A percentile compares a stretch with the other conserved stretches of the same genome.
Evolutionary conservation across 768 basidiomycete species (phyloP).

Genomic region (Boletus barrowsii): DNA sequence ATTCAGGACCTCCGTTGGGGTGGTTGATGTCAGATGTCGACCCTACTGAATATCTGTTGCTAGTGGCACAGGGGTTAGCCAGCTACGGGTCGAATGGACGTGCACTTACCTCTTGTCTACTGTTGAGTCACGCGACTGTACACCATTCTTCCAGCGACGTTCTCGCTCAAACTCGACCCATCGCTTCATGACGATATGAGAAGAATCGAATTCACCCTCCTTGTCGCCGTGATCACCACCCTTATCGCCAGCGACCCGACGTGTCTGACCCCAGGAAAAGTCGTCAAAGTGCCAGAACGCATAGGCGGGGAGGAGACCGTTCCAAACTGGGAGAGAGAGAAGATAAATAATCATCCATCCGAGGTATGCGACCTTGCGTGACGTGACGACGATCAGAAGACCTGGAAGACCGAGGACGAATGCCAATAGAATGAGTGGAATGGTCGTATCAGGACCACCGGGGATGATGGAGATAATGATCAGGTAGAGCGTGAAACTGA

Average conservation of each 20-base stretch:
- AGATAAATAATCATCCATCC: constrained; percentile 98
- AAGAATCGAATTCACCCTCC: constrained; percentile 96
- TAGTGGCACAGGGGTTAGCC: constrained; percentile 30
- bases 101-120: constrained; percentile 63
- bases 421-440: constrained; percentile 89
- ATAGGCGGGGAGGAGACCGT: constrained; percentile 91
- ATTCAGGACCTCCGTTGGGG: constrained; percentile 49
- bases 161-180: constrained; percentile 99
- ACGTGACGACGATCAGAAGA: constrained; percentile 93
- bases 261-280: constrained; percentile 96
- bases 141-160: constrained; percentile 86
- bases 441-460: constrained; percentile 69
- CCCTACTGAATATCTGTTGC: constrained; percentile 69
- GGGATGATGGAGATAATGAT: constrained; percentile 87
- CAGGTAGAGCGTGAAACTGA: constrained; percentile 94
- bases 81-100: constrained; percentile 3
- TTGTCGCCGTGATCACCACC: constrained; percentile 81
- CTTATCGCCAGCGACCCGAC: constrained; percentile 74
- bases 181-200: constrained; percentile 96
- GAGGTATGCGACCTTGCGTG: constrained; percentile 88
- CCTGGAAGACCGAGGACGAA: constrained; percentile 96
- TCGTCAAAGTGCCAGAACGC: constrained; percentile 99
- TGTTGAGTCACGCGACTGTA: constrained; percentile 76
- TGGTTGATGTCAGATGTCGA: constrained; percentile 76
- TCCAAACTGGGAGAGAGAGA: constrained; percentile 93